Base-by-base conservation (phyloP, 768 basidiomycete genomes). In the Mycena rosella region DNA sequence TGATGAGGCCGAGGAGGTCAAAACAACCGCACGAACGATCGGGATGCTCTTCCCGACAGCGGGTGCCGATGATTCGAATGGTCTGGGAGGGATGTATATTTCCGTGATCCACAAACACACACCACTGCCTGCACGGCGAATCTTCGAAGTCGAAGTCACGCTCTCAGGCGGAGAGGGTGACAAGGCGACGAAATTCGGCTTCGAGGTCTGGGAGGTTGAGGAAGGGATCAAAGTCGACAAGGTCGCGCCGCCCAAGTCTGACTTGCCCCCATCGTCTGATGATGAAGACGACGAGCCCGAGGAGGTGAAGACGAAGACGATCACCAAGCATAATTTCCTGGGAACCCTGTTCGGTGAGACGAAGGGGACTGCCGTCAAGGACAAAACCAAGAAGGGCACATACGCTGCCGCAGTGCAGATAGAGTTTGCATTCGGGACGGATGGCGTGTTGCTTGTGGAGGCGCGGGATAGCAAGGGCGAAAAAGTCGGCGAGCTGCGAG, bases 161-260 rank as follows among this genome's bases (percentile, higher is more conserved):
- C 77, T 91, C 1, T 71, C 70, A 27, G 70, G 70, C 18, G 66
- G 66, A 3, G 70, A 71, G 55, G 63, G 70, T 44, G 83, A 77
- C 58, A 78, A 72, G 45, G 80, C 74, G 59, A 86, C 83, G 73
- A 80, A 80, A 71, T 80, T 93, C 47, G 89, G 86, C 15, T 85
- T 91, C 58, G 94, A 95, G 77, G 79, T 95, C 29, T 93, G 92
- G 91, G 93, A 95, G 75, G 88, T 89, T 20, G 85, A 85, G 58
- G 93, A 94, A 73, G 85, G 85, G 2, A 82, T 93, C 67, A 86
- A 87, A 63, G 75, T 90, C 22, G 91, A 92, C 71, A 89, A 86
- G 73, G 80, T 87, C 26, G 82, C 81, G 55, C 82, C 82, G 4
- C 81, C 83, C 6, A 84, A 84, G 68, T 68, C 79, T 10, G 85